Evolutionary conservation across 768 basidiomycete genomes (phyloP).

Genomic region (Rhizopogon vesiculosus): DNA sequence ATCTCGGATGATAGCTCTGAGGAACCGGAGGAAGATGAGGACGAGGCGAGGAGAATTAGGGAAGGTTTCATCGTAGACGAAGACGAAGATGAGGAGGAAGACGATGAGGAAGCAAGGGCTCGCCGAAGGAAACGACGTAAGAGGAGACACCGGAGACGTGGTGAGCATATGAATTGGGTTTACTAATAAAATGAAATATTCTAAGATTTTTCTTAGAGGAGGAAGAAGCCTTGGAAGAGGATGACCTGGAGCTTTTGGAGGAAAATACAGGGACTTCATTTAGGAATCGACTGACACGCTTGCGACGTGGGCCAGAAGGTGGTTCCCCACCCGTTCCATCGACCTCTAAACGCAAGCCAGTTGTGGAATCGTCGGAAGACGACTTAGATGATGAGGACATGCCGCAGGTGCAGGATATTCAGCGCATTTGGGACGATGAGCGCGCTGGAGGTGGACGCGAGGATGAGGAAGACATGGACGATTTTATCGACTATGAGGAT

Average conservation of each 20-base stretch:
- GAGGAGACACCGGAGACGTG: slow-evolving; percentile 53
- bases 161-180: slow-evolving; percentile 27
- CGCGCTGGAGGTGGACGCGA: slow-evolving; percentile 38
- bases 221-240: slow-evolving; percentile 76
- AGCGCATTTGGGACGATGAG: slow-evolving; percentile 80
- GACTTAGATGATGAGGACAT: slow-evolving; percentile 58
- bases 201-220: slow-evolving; percentile 35
- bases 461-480: slow-evolving; percentile 64
- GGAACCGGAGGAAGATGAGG: slow-evolving; percentile 87
- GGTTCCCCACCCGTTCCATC: slow-evolving; percentile 63
- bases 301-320: slow-evolving; percentile 70
- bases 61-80: slow-evolving; percentile 95
- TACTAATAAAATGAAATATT: slow-evolving; percentile 7
- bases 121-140: slow-evolving; percentile 64
- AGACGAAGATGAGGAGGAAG: slow-evolving; percentile 75
- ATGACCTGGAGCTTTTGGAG: slow-evolving; percentile 77
- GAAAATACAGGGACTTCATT: slow-evolving; percentile 84
- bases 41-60: slow-evolving; percentile 72
- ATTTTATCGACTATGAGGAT: slow-evolving; percentile 76
- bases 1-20: slow-evolving; percentile 82
- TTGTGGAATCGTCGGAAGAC: slow-evolving; percentile 74
- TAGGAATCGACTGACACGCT: slow-evolving; percentile 67
- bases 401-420: slow-evolving; percentile 53
- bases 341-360: slow-evolving; percentile 52
- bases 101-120: slow-evolving; percentile 49